phyloP scores from a whole-genome alignment of 495 filamentous ascomycete species.

The Massariosphaeria phaeospora region DNA sequence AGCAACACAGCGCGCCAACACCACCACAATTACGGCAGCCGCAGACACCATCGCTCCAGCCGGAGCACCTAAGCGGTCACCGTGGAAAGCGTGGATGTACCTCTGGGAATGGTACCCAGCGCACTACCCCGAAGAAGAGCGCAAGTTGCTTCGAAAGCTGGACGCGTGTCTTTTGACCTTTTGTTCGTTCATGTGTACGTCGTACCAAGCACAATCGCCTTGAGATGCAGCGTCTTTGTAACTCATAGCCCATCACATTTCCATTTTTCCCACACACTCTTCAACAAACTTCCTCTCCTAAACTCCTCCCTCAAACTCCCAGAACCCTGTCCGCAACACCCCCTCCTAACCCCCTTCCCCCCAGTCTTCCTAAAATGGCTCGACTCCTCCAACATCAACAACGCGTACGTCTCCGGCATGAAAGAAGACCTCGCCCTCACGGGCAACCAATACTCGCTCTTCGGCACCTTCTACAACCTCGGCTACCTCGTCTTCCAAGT shows the following conservation, averaged over 20 bases:
- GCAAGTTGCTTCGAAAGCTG: conserved; percentile 34
- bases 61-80: conserved; percentile 15
- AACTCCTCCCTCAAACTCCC: no score
- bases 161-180: conserved; percentile 41
- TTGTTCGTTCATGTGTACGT: conserved; percentile 41
- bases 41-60: conserved; percentile 16
- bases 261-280: no score
- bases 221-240: neutral
- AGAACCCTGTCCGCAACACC: no score
- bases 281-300: neutral
- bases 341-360: no score
- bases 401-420: conserved; percentile 76
- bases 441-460: conserved; percentile 61
- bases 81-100: conserved; percentile 25
- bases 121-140: conserved; percentile 26
- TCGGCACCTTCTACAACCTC: conserved; percentile 43
- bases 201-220: no score
- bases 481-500: conserved; percentile 47
- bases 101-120: conserved; percentile 23
- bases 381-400: conserved; percentile 64
- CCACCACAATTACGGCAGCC: no score
- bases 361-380: conserved; percentile 59
- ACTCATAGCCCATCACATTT: no score
- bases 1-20: no score
- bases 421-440: conserved; percentile 59